These are phyloP conservation scores for Ophiostoma tasmaniense DNA, from an alignment of 2,329 filamentous ascomycete species.

Conservation along the genomic window DNA sequence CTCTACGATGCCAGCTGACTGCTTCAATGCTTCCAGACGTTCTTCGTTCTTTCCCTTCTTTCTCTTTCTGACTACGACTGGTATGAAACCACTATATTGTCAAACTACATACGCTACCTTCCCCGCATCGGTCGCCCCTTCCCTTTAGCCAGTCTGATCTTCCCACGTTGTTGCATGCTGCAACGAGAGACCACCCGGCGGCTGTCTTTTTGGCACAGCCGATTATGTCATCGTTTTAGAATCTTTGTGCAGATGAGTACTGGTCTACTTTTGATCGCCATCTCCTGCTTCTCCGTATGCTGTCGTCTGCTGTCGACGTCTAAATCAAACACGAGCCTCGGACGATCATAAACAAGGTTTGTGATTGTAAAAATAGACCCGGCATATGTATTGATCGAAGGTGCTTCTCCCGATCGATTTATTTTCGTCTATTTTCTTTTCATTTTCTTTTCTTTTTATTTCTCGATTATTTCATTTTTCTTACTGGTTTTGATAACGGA, in stretches of 20 bases:
- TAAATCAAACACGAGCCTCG: neutral
- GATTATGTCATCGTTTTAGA: slow-evolving; percentile 11
- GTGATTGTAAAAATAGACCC: neutral
- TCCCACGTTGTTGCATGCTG: slow-evolving; percentile 34
- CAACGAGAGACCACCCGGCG: slow-evolving; percentile 22
- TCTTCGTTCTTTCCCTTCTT: neutral
- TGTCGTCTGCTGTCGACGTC: neutral
- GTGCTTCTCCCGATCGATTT: neutral
- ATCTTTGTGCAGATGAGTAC: neutral
- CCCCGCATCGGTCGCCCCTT: slow-evolving; percentile 6
- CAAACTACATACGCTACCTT: neutral
- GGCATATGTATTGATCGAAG: neutral
- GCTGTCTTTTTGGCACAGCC: neutral
- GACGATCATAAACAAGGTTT: neutral
- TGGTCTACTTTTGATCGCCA: neutral
- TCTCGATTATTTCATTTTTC: neutral
- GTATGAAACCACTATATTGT: neutral
- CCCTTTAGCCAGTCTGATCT: slow-evolving; percentile 26
- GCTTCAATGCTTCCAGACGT: neutral
- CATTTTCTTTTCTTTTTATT: neutral
- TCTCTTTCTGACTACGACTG: neutral
- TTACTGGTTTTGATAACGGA: no score
- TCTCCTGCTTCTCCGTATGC: neutral
- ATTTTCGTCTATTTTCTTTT: neutral
- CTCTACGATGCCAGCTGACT: neutral